phyloP scores from a whole-genome alignment of 2,329 filamentous ascomycete genomes.

The Talaromyces sp. region DNA sequence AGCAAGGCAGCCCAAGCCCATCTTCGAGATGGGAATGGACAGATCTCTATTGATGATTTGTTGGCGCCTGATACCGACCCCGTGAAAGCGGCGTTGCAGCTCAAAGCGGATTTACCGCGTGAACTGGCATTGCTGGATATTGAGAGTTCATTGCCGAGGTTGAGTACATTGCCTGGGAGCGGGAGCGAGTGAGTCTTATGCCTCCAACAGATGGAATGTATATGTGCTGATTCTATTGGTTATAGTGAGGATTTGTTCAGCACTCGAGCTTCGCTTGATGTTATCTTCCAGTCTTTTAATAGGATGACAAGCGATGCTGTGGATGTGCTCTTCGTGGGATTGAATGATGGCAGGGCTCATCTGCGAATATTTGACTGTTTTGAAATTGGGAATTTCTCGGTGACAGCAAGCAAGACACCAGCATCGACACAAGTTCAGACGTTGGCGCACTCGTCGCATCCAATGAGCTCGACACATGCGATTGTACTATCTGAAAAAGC shows the following conservation, averaged over 20 bases:
- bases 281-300: conserved; percentile 63
- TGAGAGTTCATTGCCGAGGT: conserved; percentile 71
- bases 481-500: conserved; percentile 54
- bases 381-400: conserved; percentile 60
- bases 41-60: conserved; percentile 44
- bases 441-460: conserved; percentile 67
- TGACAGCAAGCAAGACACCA: conserved; percentile 35
- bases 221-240: background rate
- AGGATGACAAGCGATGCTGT: conserved; percentile 70
- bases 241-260: conserved; percentile 62
- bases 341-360: conserved; percentile 68
- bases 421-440: conserved; percentile 39
- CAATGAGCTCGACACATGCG: conserved; percentile 71
- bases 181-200: conserved; percentile 52
- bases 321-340: conserved; percentile 74
- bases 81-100: conserved; percentile 35
- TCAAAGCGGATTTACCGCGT: conserved; percentile 62
- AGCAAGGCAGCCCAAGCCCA: conserved; percentile 45
- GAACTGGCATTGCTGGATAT: conserved; percentile 74
- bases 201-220: too few species aligned
- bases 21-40: conserved; percentile 36
- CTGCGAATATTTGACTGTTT: conserved; percentile 85
- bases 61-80: conserved; percentile 40
- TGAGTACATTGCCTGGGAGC: conserved; percentile 68
- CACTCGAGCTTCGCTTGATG: conserved; percentile 66